Evolutionary conservation across 441 rosid species (phyloP).

Genomic region (Adansonia gregorii): DNA sequence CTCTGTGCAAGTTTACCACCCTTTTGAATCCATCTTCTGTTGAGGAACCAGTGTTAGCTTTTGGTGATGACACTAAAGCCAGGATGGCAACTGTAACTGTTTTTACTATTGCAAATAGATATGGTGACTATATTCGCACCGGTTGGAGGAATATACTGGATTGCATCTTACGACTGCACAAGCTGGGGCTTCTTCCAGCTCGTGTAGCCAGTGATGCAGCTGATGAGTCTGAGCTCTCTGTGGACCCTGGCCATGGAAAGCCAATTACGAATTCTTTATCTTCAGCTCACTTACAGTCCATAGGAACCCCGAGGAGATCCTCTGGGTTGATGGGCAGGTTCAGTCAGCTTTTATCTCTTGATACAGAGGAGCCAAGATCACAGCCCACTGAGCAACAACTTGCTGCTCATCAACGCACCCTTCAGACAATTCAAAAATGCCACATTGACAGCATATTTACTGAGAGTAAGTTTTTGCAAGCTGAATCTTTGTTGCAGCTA

Average conservation of each 20-base stretch:
- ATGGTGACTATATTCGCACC: conserved; percentile 85
- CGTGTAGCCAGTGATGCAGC: conserved; percentile 97
- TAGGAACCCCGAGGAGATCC: conserved; percentile 77
- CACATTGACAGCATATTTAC: conserved; percentile 92
- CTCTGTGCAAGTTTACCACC: conserved; percentile 94
- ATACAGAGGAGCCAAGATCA: conserved; percentile 90
- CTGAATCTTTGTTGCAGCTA: conserved; percentile 83
- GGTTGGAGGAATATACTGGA: conserved; percentile 98
- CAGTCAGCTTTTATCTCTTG: conserved; percentile 94
- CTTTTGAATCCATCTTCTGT: conserved; percentile 76
- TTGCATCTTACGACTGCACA: conserved; percentile 91
- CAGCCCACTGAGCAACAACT: conserved; percentile 93
- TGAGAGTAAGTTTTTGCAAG: conserved; percentile 93
- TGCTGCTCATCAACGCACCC: conserved; percentile 88
- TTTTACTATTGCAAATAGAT: conserved; percentile 91
- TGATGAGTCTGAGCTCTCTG: conserved; percentile 84
- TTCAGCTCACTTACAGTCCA: conserved; percentile 62
- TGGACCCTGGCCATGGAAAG: conserved; percentile 78
- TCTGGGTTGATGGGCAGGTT: conserved; percentile 95
- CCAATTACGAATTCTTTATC: conserved; percentile 66
- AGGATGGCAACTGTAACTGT: conserved; percentile 89
- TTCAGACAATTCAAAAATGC: conserved; percentile 87
- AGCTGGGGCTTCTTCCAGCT: conserved; percentile 97
- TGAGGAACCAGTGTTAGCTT: conserved; percentile 92
- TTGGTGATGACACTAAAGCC: conserved; percentile 74